Evolutionary conservation across 805 yeast genomes (phyloP).

Genomic region (Candida broadrunensis): DNA sequence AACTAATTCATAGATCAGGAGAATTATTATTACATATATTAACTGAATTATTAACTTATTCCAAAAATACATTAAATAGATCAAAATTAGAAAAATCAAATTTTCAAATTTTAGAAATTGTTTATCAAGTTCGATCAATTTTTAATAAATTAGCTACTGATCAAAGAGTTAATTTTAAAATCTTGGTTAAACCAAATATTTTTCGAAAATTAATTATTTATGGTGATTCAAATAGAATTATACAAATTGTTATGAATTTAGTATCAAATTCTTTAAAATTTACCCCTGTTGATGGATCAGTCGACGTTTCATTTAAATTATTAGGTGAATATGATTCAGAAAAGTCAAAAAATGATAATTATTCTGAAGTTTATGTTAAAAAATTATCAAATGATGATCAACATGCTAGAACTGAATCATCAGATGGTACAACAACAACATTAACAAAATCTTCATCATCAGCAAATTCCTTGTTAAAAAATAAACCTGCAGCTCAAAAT

Average conservation of each 20-base stretch:
- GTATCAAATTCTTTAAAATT: slow-evolving; percentile 90
- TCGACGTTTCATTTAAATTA: slow-evolving; percentile 59
- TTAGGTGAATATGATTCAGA: slow-evolving; percentile 66
- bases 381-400: background rate
- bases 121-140: slow-evolving; percentile 80
- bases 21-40: slow-evolving; percentile 84
- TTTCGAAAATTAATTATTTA: slow-evolving; percentile 62
- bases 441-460: no score
- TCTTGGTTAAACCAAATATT: slow-evolving; percentile 60
- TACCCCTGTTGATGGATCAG: slow-evolving; percentile 85
- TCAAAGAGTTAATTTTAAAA: slow-evolving; percentile 65
- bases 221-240: slow-evolving; percentile 88
- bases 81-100: slow-evolving; percentile 80
- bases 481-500: no score
- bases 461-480: no score
- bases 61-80: slow-evolving; percentile 85
- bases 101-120: slow-evolving; percentile 76
- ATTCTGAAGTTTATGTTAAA: slow-evolving; percentile 43
- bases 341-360: slow-evolving; percentile 40
- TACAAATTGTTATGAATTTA: slow-evolving; percentile 89
- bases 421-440: no score
- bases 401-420: no score
- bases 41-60: slow-evolving; percentile 86
- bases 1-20: slow-evolving; percentile 86
- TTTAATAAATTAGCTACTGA: slow-evolving; percentile 78